A percentile compares a stretch with the other conserved stretches of the same genome.
phyloP scores from a whole-genome alignment of 441 rosid genomes.

The Hypseocharis bilobata region DNA sequence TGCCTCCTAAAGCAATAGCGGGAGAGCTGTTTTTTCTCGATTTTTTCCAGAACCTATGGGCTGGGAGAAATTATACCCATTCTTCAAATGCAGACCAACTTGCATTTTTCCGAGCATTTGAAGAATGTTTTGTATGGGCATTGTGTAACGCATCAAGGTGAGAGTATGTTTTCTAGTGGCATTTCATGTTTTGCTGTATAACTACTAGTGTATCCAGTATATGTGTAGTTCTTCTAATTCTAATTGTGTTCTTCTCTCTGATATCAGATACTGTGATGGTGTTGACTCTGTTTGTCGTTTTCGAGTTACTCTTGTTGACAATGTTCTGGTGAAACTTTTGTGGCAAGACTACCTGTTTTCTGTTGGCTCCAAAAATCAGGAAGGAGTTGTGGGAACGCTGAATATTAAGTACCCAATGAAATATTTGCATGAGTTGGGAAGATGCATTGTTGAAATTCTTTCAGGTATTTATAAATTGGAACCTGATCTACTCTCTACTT shows the following conservation, averaged over 20 bases:
- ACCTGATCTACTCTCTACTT: conserved; percentile 45
- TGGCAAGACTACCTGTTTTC: conserved; percentile 58
- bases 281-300: conserved; percentile 40
- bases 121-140: conserved; percentile 82
- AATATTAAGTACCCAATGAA: conserved; percentile 30
- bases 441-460: conserved; percentile 68
- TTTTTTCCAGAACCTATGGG: conserved; percentile 68
- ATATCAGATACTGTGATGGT: conserved; percentile 47
- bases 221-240: conserved; percentile 12
- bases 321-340: conserved; percentile 60
- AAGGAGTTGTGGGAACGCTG: conserved; percentile 25
- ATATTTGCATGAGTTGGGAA: conserved; percentile 63
- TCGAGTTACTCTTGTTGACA: conserved; percentile 45
- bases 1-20: conserved; percentile 47
- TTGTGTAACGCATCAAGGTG: conserved; percentile 65
- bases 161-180: conserved; percentile 19
- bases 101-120: conserved; percentile 57
- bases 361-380: conserved; percentile 27
- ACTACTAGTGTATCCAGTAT: conserved; percentile 3
- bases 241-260: conserved; percentile 15
- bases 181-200: conserved; percentile 15
- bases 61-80: conserved; percentile 54
- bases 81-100: conserved; percentile 39
- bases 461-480: conserved; percentile 48
- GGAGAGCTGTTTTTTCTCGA: conserved; percentile 64